Evolutionary conservation across 768 basidiomycete species (phyloP), one percentile per base, ranked within the genome.

Genomic region (Inosperma sp.): DNA sequence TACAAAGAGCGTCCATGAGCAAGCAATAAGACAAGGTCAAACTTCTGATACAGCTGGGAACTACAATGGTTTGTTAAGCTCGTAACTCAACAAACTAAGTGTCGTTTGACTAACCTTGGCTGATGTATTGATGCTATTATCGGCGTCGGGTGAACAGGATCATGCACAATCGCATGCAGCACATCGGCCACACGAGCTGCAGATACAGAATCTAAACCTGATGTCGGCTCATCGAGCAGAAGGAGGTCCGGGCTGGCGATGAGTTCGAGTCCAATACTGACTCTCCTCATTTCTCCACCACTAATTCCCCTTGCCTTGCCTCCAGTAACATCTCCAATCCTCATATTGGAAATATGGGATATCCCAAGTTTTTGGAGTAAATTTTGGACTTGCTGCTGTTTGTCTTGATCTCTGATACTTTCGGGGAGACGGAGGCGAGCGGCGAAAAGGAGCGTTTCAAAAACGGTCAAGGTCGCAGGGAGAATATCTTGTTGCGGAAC

Each of bases 81-180:
- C 14, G 19, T 21, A 27, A 33, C 43, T 43, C 51, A 54, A 47
- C 44, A 12, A 34, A 41, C 4, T 0, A 22, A 22, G 35, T n/a
- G n/a, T n/a, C n/a, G n/a, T n/a, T n/a, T n/a, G 22, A 62, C 71
- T 39, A 60, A 80, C 85, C 82, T 88, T 5, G 92, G 92, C 59
- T 93, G 91, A 68, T 94, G 90, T 37, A 93, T 88, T 2, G 85
- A 89, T 12, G 88, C 86, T 51, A 95, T 84, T 42, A 94, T 82
- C 0, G 88, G 87, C 0, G 86, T 91, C 0, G 86, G 86, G 41
- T 77, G 80, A 23, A 75, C 71, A 0, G 75, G 65, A 39, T 86
- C 83, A 48, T 84, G 80, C 0, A 92, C 87, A 30, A 96, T 84
- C 22, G 78, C 76, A 56, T 81, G 78, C 19, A 96, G 77, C 1